Evolutionary conservation across 2,329 filamentous ascomycete genomes (phyloP).

Genomic region (Diaporthe aspalathi): DNA sequence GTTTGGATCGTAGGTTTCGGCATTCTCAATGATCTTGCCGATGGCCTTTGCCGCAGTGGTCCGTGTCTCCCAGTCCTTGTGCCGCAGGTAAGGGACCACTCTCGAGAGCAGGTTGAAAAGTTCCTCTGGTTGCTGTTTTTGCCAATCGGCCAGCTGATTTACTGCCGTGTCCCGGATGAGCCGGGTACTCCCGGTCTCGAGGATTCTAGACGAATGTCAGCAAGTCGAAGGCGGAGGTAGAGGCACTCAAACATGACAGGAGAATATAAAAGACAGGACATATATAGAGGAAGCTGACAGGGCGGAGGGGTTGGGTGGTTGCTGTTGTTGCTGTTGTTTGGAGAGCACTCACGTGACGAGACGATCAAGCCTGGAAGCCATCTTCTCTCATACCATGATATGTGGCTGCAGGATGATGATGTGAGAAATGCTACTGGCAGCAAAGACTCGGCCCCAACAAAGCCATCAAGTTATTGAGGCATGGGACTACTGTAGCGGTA

Average conservation of each 20-base stretch:
- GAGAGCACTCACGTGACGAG: slow-evolving; percentile 80
- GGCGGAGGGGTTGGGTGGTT: no score
- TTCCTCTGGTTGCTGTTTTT: slow-evolving; percentile 97
- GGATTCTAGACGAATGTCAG: slow-evolving; percentile 70
- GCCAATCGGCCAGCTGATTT: slow-evolving; percentile 95
- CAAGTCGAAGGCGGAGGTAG: neutral
- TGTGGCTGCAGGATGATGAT: slow-evolving; percentile 6
- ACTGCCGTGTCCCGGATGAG: slow-evolving; percentile 97
- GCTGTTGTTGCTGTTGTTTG: no score
- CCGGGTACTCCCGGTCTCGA: slow-evolving; percentile 96
- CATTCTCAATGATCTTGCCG: slow-evolving; percentile 92
- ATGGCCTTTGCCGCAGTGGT: slow-evolving; percentile 94
- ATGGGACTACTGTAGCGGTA: slow-evolving; percentile 15
- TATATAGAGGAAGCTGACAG: neutral
- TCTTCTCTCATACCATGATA: slow-evolving; percentile 56
- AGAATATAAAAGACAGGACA: neutral
- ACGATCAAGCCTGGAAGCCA: slow-evolving; percentile 80
- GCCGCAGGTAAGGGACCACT: slow-evolving; percentile 93
- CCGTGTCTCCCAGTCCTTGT: slow-evolving; percentile 97
- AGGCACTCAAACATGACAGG: slow-evolving; percentile 21
- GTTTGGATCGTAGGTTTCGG: slow-evolving; percentile 89
- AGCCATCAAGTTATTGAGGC: slow-evolving; percentile 37
- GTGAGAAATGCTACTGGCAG: slow-evolving; percentile 36
- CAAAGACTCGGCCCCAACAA: slow-evolving; percentile 21
- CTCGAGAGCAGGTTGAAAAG: slow-evolving; percentile 93